Evolutionary conservation across 2,329 filamentous ascomycete genomes (phyloP), one percentile per base, ranked within the genome.

Genomic region (Colletotrichum sp.): DNA sequence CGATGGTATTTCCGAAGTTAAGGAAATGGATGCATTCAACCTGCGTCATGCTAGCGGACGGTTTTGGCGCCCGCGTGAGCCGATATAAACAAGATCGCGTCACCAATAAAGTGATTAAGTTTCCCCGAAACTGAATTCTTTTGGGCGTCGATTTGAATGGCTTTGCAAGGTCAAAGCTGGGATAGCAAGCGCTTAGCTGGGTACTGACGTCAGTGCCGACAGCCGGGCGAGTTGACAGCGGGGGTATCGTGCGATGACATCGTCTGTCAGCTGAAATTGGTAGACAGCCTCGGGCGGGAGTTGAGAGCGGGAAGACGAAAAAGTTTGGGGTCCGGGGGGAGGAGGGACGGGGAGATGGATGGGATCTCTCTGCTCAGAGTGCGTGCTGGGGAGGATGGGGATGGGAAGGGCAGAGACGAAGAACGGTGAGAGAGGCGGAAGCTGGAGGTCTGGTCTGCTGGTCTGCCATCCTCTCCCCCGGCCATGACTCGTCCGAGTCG

Each of bases 121-220:
- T 76, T 76, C 39, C 52, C 56, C 70, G 70, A 68, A 64, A 74
- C 70, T 65, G 58, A 68, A 52, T 48, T 73, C 48, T 39, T 52
- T 27, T 65, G 28, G 58, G 64, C 64, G 56, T 52, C 64, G 34
- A 69, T 30, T 74, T 68, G 70, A 52, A 60, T 68, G 64, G 67
- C 70, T 55, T 68, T 52, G 43, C 74, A 76, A 65, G 74, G 74
- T 74, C 74, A 68, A 76, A 76, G 74, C 74, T 74, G 34, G 74
- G 58, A 32, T 39, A 58, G 13, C n/a, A 64, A 62, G 39, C 55
- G 43, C 48, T 65, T 34, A 32, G 39, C 32, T 34, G 28, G 43
- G 36, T 66, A 22, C 43, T 76, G 74, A 76, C 74, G 74, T 76
- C 74, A 76, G 74, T 76, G 32, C 70, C 34, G 64, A 66, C 55